phyloP scores from a whole-genome alignment of 768 basidiomycete species.

The Coprinellus aureogranulatus region DNA sequence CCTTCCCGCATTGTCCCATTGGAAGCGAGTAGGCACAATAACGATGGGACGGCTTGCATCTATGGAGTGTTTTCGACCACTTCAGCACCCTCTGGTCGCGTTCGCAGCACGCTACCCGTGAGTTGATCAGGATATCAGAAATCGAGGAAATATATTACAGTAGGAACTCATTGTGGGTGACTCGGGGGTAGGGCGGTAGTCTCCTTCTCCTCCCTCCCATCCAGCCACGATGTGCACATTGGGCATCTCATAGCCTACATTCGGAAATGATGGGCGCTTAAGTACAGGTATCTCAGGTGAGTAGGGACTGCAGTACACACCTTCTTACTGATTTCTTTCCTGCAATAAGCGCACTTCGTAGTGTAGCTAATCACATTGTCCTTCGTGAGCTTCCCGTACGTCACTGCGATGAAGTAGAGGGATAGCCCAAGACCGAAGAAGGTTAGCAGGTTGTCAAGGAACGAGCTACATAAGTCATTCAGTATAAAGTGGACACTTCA shows the following conservation, averaged over 20 bases:
- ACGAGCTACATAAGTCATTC: too few species aligned
- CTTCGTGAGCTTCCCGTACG: constrained; percentile 34
- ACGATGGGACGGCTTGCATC: too few species aligned
- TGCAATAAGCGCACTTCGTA: constrained; percentile 39
- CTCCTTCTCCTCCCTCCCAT: constrained; percentile 39
- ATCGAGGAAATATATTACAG: not conserved
- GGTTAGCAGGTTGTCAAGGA: constrained; percentile 35
- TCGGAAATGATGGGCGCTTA: not conserved
- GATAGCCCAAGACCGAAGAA: constrained; percentile 39
- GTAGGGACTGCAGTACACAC: too few species aligned
- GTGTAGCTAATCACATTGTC: constrained; percentile 43
- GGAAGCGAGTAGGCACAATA: too few species aligned
- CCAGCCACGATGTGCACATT: constrained; percentile 39
- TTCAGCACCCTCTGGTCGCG: too few species aligned
- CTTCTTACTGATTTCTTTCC: constrained; percentile 41
- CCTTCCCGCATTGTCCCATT: too few species aligned
- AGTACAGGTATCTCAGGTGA: too few species aligned
- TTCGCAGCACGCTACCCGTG: too few species aligned
- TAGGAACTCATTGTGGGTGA: not conserved
- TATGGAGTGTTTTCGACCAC: too few species aligned
- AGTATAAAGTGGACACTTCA: too few species aligned
- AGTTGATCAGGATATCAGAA: not conserved
- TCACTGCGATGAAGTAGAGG: constrained; percentile 35
- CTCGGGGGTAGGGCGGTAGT: constrained; percentile 16
- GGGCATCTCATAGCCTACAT: constrained; percentile 35